Evolutionary conservation across 2,329 filamentous ascomycete species (phyloP).

Genomic region (Xylaria multiplex): DNA sequence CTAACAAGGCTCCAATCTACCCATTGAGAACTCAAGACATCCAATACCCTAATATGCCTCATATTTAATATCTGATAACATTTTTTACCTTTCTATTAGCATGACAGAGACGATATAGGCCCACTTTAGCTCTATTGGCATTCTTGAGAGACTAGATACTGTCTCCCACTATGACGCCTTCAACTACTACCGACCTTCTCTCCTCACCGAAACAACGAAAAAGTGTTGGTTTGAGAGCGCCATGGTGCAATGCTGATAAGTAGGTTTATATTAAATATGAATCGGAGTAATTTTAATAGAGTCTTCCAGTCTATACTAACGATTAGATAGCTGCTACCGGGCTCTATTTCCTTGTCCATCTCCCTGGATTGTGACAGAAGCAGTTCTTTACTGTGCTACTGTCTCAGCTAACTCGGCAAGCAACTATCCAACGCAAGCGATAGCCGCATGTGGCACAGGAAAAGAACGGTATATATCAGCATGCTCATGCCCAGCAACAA

Average conservation of each 20-base stretch:
- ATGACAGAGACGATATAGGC: background rate
- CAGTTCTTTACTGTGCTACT: constrained; percentile 17
- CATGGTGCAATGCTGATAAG: constrained; percentile 21
- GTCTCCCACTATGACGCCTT: background rate
- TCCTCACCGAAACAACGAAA: constrained; percentile 3
- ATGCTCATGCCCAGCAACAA: constrained; percentile 26
- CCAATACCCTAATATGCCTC: background rate
- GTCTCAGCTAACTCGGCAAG: constrained; percentile 19
- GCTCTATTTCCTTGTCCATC: constrained; percentile 24
- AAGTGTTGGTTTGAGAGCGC: background rate
- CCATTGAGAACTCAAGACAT: background rate
- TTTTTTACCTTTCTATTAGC: background rate
- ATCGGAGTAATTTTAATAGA: background rate
- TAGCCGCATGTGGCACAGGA: constrained; percentile 11
- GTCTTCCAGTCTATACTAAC: constrained; percentile 7
- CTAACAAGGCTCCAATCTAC: background rate
- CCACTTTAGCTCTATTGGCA: background rate
- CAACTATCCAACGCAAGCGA: constrained; percentile 21
- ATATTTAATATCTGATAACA: background rate
- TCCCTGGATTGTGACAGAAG: constrained; percentile 10
- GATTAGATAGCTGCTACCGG: constrained; percentile 12
- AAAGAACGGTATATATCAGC: constrained; percentile 24
- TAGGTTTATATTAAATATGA: background rate
- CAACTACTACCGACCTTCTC: background rate
- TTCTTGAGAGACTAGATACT: background rate